Conservation (phyloP, 345 rosid species). For the Pelargonium nanum region DNA sequence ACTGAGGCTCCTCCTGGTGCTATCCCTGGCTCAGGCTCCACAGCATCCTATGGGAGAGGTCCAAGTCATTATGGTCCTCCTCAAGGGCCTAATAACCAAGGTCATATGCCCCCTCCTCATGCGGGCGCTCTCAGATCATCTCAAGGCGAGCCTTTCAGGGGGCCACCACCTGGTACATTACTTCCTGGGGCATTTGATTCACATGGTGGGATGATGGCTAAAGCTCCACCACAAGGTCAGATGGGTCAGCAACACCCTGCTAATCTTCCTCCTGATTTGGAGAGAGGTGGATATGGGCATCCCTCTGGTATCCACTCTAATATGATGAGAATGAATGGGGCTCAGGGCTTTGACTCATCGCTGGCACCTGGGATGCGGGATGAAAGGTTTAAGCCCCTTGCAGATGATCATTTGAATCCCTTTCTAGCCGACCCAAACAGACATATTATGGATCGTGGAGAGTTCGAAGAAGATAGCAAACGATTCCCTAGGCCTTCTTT, state of each 20-base stretch:
- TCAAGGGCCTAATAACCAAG: slow-evolving; percentile 24
- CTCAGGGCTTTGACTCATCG: slow-evolving; percentile 21
- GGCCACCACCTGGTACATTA: slow-evolving; percentile 9
- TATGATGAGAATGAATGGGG: slow-evolving; percentile 26
- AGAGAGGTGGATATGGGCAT: slow-evolving; percentile 17
- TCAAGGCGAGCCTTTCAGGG: slow-evolving; percentile 19
- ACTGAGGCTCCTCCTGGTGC: slow-evolving; percentile 22
- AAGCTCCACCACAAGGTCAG: slow-evolving; percentile 16
- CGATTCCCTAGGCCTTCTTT: slow-evolving; percentile 32
- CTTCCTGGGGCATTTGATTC: slow-evolving; percentile 17
- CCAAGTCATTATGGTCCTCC: slow-evolving; percentile 24
- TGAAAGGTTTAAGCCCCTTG: slow-evolving; percentile 26
- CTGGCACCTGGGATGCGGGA: slow-evolving; percentile 17
- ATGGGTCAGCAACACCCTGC: slow-evolving; percentile 26
- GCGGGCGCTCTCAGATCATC: slow-evolving; percentile 12
- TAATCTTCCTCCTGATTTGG: slow-evolving; percentile 12
- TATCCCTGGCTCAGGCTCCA: slow-evolving; percentile 19
- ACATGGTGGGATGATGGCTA: slow-evolving; percentile 13
- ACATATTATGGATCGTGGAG: slow-evolving; percentile 22
- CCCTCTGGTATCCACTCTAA: slow-evolving; percentile 18
- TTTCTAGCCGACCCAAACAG: slow-evolving; percentile 23
- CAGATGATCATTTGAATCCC: slow-evolving; percentile 25
- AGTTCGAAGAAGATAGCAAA: slow-evolving; percentile 37
- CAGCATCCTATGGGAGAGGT: slow-evolving; percentile 28
- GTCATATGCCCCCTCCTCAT: slow-evolving; percentile 10